Evolutionary conservation across 2,329 filamentous ascomycete species (phyloP).

Genomic region (Venturia asperata): DNA sequence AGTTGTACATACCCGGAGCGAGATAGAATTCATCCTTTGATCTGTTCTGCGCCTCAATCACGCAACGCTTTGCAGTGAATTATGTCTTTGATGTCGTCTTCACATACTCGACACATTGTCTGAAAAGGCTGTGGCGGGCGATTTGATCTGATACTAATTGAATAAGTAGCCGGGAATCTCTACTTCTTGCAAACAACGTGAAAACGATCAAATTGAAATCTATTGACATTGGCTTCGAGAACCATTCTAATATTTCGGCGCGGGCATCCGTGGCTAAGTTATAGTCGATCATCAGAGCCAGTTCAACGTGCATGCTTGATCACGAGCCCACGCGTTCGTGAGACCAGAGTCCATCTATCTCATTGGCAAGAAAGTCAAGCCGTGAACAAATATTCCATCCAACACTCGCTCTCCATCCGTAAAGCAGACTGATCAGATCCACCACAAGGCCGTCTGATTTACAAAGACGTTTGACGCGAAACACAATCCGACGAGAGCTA

Average conservation of each 20-base stretch:
- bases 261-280: too few relatives aligned
- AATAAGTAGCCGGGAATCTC: too few relatives aligned
- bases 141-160: too few relatives aligned
- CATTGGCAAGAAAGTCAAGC: background rate
- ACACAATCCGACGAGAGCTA: background rate
- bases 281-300: too few relatives aligned
- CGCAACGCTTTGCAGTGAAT: too few relatives aligned
- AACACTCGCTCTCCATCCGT: background rate
- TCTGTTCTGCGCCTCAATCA: background rate
- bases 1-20: conserved; percentile 6
- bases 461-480: background rate
- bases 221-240: too few relatives aligned
- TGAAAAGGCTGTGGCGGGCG: too few relatives aligned
- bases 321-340: background rate
- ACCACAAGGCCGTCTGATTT: background rate
- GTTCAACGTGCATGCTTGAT: background rate
- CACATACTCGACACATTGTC: too few relatives aligned
- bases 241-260: too few relatives aligned
- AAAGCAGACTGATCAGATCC: background rate
- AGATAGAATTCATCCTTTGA: background rate
- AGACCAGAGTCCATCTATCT: background rate
- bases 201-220: too few relatives aligned
- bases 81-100: too few relatives aligned
- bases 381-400: background rate
- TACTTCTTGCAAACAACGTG: too few relatives aligned